Percentiles rank a stretch among this genome's conserved stretches.
phyloP scores from a whole-genome alignment of 257 asterid species.

The Marsdenia floribunda region DNA sequence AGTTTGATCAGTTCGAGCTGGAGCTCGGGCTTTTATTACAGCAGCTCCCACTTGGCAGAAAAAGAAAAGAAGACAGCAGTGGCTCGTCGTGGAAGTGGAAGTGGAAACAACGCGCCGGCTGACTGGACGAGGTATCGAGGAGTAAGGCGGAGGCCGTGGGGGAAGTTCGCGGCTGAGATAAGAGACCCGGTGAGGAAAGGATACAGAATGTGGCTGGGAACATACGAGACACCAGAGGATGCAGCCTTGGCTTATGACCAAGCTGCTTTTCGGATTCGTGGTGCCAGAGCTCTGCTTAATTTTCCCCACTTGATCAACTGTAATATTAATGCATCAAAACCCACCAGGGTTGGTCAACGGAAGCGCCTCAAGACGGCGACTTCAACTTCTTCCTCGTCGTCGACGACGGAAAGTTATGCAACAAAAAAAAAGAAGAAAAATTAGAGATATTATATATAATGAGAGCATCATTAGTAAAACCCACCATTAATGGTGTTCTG shows the following conservation, averaged over 20 bases:
- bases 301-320: conserved; percentile 1
- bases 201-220: conserved; percentile 5
- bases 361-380: background rate
- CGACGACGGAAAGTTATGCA: background rate
- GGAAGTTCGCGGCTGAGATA: conserved; percentile 4
- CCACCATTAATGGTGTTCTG: too few relatives aligned
- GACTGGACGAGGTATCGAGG: background rate
- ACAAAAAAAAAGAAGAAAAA: background rate
- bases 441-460: background rate
- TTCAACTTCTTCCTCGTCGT: background rate
- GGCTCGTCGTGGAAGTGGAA: background rate
- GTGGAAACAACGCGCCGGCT: background rate
- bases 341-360: background rate
- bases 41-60: background rate
- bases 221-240: background rate
- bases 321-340: background rate
- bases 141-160: conserved; percentile 8
- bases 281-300: background rate
- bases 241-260: conserved; percentile 6
- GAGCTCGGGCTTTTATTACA: too few relatives aligned
- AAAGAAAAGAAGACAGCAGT: background rate
- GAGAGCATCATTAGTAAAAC: too few relatives aligned
- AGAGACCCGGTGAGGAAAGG: conserved; percentile 3
- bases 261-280: background rate
- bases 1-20: too few relatives aligned